These are phyloP conservation scores for Euphorbia corollata DNA, from an alignment of 441 rosid species.

Conservation along the genomic window DNA sequence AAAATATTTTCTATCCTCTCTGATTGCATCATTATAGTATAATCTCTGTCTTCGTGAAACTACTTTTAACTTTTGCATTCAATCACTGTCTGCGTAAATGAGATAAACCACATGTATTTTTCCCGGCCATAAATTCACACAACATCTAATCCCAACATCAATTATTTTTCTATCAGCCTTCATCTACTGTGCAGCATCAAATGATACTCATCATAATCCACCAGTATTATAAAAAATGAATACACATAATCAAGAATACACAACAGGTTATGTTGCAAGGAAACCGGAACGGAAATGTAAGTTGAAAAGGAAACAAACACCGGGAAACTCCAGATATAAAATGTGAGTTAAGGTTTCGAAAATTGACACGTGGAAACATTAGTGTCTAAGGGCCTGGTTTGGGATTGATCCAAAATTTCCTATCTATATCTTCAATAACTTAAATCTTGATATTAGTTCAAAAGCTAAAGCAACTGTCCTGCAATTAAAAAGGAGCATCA, in stretches of 20 bases:
- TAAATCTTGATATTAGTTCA: not conserved
- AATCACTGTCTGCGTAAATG: not conserved
- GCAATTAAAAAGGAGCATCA: not conserved
- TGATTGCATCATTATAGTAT: not conserved
- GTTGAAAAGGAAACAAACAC: too few relatives aligned
- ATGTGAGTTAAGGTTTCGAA: too few relatives aligned
- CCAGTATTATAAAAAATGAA: too few relatives aligned
- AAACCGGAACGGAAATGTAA: too few relatives aligned
- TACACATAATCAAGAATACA: too few relatives aligned
- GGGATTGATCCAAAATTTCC: not conserved
- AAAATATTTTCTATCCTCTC: not conserved
- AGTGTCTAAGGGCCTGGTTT: too few relatives aligned
- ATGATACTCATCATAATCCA: too few relatives aligned
- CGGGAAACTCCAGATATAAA: too few relatives aligned
- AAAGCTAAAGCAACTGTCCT: not conserved
- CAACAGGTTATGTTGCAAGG: too few relatives aligned
- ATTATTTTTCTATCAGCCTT: not conserved
- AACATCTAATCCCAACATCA: not conserved
- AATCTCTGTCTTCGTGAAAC: not conserved
- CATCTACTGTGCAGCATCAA: not conserved
- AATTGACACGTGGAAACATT: too few relatives aligned
- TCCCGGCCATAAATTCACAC: not conserved
- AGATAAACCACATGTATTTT: not conserved
- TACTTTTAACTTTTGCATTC: slow-evolving; percentile 1
- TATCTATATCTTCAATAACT: not conserved